Percentiles rank a stretch among this genome's conserved stretches.
phyloP scores from a whole-genome alignment of 306 rosid species.

The Inga laurina region DNA sequence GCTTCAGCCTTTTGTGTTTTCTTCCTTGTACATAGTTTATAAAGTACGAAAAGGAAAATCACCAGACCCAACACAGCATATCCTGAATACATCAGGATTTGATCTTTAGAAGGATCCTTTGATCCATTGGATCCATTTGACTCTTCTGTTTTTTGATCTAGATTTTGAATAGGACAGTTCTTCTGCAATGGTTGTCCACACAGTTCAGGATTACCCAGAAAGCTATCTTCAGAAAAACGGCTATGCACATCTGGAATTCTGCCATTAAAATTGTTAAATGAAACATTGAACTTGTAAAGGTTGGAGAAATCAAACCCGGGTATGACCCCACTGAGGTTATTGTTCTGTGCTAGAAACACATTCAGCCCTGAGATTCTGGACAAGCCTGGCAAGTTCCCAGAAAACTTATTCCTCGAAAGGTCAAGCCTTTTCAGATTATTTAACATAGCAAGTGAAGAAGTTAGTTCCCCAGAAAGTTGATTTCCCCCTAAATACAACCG shows the following conservation, averaged over 20 bases:
- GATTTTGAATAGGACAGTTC: constrained; percentile 34
- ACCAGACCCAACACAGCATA: constrained; percentile 55
- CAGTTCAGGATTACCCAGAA: constrained; percentile 62
- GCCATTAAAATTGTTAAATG: constrained; percentile 62
- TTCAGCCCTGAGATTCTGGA: constrained; percentile 67
- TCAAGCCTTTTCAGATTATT: constrained; percentile 55
- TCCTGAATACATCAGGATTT: constrained; percentile 62
- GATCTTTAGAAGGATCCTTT: constrained; percentile 40
- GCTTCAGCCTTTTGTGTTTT: constrained; percentile 44
- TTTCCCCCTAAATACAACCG: constrained; percentile 48
- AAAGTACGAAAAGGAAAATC: constrained; percentile 32
- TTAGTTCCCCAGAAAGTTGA: constrained; percentile 58
- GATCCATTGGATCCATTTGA: constrained; percentile 18
- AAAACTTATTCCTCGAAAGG: constrained; percentile 55
- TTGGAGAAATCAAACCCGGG: constrained; percentile 62
- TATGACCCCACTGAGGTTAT: constrained; percentile 53
- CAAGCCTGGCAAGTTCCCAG: constrained; percentile 59
- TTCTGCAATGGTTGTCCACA: constrained; percentile 62
- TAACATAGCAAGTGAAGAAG: constrained; percentile 55
- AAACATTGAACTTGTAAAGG: constrained; percentile 52
- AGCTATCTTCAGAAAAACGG: constrained; percentile 46
- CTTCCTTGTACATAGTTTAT: constrained; percentile 47
- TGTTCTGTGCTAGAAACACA: constrained; percentile 62
- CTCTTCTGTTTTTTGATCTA: background rate
- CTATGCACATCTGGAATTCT: constrained; percentile 46